Evolutionary conservation across 163 green algal genomes (phyloP), one percentile per base, ranked within the genome.

Genomic region (Trebouxiophyceae sp.): DNA sequence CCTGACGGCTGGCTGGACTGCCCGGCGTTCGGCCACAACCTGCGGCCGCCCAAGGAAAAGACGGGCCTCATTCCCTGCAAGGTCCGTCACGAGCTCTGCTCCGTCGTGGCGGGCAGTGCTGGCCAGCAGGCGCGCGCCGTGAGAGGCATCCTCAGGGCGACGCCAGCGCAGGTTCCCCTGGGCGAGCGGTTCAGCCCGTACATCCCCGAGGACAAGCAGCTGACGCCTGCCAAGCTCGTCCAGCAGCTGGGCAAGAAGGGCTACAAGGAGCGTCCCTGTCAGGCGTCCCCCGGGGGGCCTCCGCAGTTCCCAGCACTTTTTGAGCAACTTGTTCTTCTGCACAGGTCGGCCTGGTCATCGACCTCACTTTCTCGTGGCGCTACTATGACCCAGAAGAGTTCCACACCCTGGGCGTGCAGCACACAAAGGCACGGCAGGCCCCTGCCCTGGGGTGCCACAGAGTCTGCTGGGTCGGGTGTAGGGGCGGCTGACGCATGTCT

Each of bases 291-390:
- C 39, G 6, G 5, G 31, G 8, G 20, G 28, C 34, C 12, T 27
- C 5, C 8, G 23, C 23, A 56, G 33, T 31, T 50, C 28, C 28
- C 22, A 16, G 4, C 30, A 27, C 22, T 47, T 47, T 26, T 16
- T 29, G 31, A 8, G 4, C 31, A 4, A 56, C 32, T 62, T 5
- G 5, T 57, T 55, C 5, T 28, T 46, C 29, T 71, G 46, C 33
- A 20, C 64, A 86, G 75, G 65, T 92, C 33, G 83, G 70, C 1
- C 68, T 90, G 57, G 78, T 96, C 0, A 77, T 96, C 12, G 90
- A 96, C 70, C 80, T 96, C 7, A 93, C 87, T 16, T 92, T 91
- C 68, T 81, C 73, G 29, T 77, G 45, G 16, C 77, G 82, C 33
- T 97, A 96, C 78, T 97, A 97, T 67, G 59, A 86, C 50, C 16